A percentile compares a stretch with the other conserved stretches of the same genome.
These are phyloP conservation scores for Vicia faba DNA, from an alignment of 306 rosid species.

Conservation along the genomic window DNA sequence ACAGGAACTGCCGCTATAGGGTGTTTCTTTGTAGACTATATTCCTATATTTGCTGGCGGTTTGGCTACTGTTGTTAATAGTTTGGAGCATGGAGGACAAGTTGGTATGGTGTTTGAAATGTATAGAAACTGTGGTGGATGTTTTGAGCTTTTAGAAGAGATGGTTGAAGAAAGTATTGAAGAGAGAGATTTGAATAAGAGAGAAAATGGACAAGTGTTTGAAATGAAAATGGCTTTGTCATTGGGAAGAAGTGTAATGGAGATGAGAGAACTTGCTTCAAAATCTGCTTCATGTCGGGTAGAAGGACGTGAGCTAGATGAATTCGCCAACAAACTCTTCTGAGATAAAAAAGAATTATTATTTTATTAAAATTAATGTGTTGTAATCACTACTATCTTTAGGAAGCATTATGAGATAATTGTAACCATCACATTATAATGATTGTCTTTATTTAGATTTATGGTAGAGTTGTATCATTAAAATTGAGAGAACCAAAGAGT, in stretches of 20 bases:
- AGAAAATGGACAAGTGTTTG: slow-evolving; percentile 61
- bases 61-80: slow-evolving; percentile 52
- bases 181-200: slow-evolving; percentile 57
- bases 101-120: slow-evolving; percentile 78
- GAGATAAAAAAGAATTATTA: no score
- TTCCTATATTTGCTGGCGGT: slow-evolving; percentile 56
- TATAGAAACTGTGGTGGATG: slow-evolving; percentile 57
- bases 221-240: slow-evolving; percentile 61
- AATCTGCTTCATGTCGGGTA: slow-evolving; percentile 46
- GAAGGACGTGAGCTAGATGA: slow-evolving; percentile 54
- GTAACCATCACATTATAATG: no score
- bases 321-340: slow-evolving; percentile 53
- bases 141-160: slow-evolving; percentile 43
- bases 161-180: background rate
- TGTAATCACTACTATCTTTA: no score
- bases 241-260: slow-evolving; percentile 70
- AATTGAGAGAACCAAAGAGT: no score
- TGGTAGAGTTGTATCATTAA: no score
- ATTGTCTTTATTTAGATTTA: no score
- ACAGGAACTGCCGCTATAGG: slow-evolving; percentile 66
- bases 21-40: slow-evolving; percentile 32
- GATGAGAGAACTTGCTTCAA: slow-evolving; percentile 53
- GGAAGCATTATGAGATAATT: no score
- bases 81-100: slow-evolving; percentile 68
- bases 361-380: no score